A percentile compares a stretch with the other conserved stretches of the same genome.
These are phyloP conservation scores for Ambrosia hybrid DNA, from an alignment of 140 eudicot species.

Conservation along the genomic window DNA sequence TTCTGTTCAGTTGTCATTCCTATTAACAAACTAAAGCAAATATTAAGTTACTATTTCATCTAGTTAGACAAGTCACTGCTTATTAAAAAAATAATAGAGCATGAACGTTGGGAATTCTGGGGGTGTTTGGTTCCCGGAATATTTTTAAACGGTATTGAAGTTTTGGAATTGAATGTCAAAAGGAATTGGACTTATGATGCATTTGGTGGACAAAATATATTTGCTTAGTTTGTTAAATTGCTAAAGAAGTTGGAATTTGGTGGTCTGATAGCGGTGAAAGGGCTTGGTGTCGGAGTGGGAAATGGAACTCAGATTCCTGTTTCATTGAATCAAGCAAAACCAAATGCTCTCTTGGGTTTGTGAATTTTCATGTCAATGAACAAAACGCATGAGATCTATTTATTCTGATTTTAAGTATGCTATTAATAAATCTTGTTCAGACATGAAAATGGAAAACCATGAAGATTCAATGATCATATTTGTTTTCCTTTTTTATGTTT, in stretches of 20 bases:
- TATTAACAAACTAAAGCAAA: conserved; percentile 4
- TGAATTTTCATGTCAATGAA: conserved; percentile 2
- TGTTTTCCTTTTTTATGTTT: neutral
- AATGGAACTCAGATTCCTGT: too few relatives aligned
- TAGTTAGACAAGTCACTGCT: neutral
- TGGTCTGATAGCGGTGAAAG: neutral
- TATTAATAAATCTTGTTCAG: neutral
- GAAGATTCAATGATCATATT: neutral
- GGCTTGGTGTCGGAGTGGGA: too few relatives aligned
- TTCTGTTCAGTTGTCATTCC: neutral
- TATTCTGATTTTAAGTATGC: neutral
- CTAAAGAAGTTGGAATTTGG: neutral
- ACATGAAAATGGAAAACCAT: conserved; percentile 1
- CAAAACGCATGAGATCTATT: too few relatives aligned
- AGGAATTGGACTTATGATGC: neutral
- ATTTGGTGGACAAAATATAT: neutral
- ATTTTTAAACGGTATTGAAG: neutral
- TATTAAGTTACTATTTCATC: neutral
- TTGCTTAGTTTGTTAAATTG: neutral
- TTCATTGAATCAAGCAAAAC: neutral
- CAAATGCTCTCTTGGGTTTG: neutral
- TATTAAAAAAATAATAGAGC: neutral
- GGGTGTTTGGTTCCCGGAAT: neutral
- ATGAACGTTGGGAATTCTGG: neutral
- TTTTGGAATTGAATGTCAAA: neutral